These are phyloP conservation scores for Sporisorium exsertum DNA, from an alignment of 1,284 basidiomycete genomes.

Conservation along the genomic window DNA sequence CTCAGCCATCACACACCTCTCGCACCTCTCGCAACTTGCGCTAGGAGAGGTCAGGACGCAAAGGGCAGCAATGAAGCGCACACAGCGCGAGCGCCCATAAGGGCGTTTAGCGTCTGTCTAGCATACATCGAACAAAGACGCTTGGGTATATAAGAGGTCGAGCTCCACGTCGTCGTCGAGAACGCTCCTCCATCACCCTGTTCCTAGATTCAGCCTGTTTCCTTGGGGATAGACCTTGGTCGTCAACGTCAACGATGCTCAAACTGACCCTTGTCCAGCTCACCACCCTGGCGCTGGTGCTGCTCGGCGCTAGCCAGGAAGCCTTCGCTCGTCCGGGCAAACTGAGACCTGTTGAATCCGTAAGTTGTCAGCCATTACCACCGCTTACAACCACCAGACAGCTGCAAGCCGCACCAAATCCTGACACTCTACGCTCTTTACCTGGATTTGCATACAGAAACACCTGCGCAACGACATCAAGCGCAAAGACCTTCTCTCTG, in stretches of 20 bases:
- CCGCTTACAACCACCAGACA: too few species aligned
- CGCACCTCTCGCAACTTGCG: not conserved
- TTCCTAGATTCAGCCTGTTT: not conserved
- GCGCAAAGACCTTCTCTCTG: slow-evolving; percentile 24
- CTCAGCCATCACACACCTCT: not conserved
- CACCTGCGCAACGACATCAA: slow-evolving; percentile 33
- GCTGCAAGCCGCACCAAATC: too few species aligned
- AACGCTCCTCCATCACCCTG: not conserved
- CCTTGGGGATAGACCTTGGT: not conserved
- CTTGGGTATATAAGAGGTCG: slow-evolving; percentile 4
- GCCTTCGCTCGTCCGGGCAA: slow-evolving; percentile 22
- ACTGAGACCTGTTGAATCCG: slow-evolving; percentile 30
- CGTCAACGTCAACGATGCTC: slow-evolving; percentile 21
- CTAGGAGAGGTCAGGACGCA: not conserved
- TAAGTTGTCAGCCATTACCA: slow-evolving; percentile 5
- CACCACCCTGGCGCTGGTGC: slow-evolving; percentile 32
- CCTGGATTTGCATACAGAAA: slow-evolving; percentile 22
- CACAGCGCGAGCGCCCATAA: not conserved
- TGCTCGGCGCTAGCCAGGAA: slow-evolving; percentile 22
- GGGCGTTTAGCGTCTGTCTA: not conserved
- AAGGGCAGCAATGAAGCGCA: not conserved
- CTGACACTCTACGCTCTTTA: too few species aligned
- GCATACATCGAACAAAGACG: not conserved
- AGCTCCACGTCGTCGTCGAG: not conserved
- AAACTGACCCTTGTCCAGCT: slow-evolving; percentile 32